A percentile compares a stretch with the other conserved stretches of the same genome.
phyloP scores from a whole-genome alignment of 345 rosid species.

The Xanthoceras sorbifolium region DNA sequence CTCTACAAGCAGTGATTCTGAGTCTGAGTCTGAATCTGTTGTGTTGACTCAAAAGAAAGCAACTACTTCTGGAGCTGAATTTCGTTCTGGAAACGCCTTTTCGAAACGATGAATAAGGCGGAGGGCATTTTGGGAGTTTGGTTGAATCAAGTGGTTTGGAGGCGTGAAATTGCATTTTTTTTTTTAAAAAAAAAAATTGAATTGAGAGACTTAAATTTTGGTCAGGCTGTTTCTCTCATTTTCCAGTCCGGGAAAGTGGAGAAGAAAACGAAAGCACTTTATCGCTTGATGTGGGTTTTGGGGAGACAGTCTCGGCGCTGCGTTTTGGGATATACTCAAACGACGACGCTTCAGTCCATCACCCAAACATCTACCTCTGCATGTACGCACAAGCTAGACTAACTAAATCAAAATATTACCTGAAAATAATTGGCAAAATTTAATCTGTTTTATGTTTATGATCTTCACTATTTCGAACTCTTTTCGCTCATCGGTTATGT shows the following conservation, averaged over 20 bases:
- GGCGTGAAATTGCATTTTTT: conserved; percentile 45
- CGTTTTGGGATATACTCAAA: neutral
- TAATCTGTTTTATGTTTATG: too few relatives aligned
- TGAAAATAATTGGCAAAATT: too few relatives aligned
- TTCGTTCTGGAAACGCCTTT: conserved; percentile 21
- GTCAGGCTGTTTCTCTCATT: conserved; percentile 7
- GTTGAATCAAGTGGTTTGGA: conserved; percentile 43
- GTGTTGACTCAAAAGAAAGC: conserved; percentile 17
- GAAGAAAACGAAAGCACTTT: conserved; percentile 10
- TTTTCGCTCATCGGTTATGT: too few relatives aligned
- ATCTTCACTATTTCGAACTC: too few relatives aligned
- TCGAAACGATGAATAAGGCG: conserved; percentile 11
- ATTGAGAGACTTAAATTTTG: neutral
- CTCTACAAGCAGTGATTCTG: conserved; percentile 26
- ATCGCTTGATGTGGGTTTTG: too few relatives aligned
- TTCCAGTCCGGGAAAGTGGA: conserved; percentile 25
- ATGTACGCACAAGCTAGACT: too few relatives aligned
- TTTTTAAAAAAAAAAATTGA: too few relatives aligned
- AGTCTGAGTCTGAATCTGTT: conserved; percentile 11
- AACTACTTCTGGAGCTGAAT: conserved; percentile 23
- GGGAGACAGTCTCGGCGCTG: neutral
- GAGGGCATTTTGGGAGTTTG: conserved; percentile 29
- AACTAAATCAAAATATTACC: too few relatives aligned
- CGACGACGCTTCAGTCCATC: too few relatives aligned
- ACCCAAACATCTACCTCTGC: too few relatives aligned